A percentile compares a stretch with the other conserved stretches of the same genome.
Conservation (phyloP, 768 basidiomycete genomes). For the Kwoniella bestiolae region DNA sequence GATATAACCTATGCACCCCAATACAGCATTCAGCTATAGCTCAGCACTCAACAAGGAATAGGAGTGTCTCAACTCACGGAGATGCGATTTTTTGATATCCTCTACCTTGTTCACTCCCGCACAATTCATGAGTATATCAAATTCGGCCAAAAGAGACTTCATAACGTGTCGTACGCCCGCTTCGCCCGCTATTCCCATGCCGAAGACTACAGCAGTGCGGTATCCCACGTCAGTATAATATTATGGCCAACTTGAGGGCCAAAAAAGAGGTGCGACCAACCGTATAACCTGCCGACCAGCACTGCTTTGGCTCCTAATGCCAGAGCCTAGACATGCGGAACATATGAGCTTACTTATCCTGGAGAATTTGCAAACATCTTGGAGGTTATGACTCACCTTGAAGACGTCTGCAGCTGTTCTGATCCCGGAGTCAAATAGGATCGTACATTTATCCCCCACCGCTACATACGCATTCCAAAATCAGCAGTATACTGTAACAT, state of each 20-base stretch:
- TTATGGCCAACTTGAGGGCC: too few relatives aligned
- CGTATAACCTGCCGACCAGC: slow-evolving; percentile 62
- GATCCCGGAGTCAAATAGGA: slow-evolving; percentile 72
- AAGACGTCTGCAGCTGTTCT: slow-evolving; percentile 74
- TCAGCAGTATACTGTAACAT: background rate
- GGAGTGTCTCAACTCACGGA: slow-evolving; percentile 2
- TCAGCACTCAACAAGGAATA: background rate
- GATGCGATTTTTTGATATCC: slow-evolving; percentile 19
- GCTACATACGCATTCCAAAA: slow-evolving; percentile 55
- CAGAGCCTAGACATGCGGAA: slow-evolving; percentile 61
- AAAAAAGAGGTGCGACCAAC: background rate
- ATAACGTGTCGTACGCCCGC: slow-evolving; percentile 77
- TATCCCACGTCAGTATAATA: background rate
- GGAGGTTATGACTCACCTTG: slow-evolving; percentile 59
- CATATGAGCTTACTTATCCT: too few relatives aligned
- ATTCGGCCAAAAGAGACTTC: slow-evolving; percentile 41
- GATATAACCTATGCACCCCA: background rate
- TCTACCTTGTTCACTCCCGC: slow-evolving; percentile 13
- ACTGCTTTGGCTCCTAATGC: slow-evolving; percentile 85
- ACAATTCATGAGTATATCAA: slow-evolving; percentile 21
- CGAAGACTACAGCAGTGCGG: slow-evolving; percentile 63
- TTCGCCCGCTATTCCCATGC: slow-evolving; percentile 71
- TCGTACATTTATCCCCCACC: slow-evolving; percentile 61
- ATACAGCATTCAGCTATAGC: background rate
- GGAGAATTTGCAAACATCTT: background rate